Conservation (phyloP, 148 eudicot species). For the Diospyros lotus region DNA sequence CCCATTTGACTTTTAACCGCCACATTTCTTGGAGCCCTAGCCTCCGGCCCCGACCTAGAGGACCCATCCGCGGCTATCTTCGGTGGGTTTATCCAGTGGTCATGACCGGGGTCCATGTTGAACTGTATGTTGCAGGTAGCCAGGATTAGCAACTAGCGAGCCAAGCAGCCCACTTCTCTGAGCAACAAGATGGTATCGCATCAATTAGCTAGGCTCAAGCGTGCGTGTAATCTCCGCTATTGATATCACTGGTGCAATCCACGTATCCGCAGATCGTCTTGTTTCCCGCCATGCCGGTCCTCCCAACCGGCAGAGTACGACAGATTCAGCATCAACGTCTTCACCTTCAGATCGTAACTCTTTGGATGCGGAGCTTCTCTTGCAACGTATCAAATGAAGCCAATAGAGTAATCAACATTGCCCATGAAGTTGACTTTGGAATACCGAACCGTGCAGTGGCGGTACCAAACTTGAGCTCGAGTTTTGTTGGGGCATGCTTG, state of each 20-base stretch:
- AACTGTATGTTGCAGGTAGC: constrained; percentile 11
- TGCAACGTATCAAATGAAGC: neutral
- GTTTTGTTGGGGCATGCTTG: neutral
- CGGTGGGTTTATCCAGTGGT: constrained; percentile 3
- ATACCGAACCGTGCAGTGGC: constrained; percentile 9
- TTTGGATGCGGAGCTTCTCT: neutral
- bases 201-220: neutral
- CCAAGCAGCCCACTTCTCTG: constrained; percentile 11
- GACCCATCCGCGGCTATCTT: neutral
- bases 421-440: neutral
- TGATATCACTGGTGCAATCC: constrained; percentile 12
- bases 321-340: neutral
- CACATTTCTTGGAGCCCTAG: too few relatives aligned
- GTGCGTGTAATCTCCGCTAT: constrained; percentile 1
- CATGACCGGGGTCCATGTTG: constrained; percentile 8
- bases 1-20: neutral
- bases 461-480: too few relatives aligned
- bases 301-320: constrained; percentile 3
- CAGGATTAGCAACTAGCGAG: neutral
- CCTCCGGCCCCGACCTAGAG: too few relatives aligned
- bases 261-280: constrained; percentile 9
- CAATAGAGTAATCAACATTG: neutral
- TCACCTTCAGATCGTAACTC: neutral
- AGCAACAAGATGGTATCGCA: neutral
- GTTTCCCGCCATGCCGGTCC: neutral